phyloP scores from a whole-genome alignment of 176 grass and related monocot species.

The Rhynchospora tenuis region DNA sequence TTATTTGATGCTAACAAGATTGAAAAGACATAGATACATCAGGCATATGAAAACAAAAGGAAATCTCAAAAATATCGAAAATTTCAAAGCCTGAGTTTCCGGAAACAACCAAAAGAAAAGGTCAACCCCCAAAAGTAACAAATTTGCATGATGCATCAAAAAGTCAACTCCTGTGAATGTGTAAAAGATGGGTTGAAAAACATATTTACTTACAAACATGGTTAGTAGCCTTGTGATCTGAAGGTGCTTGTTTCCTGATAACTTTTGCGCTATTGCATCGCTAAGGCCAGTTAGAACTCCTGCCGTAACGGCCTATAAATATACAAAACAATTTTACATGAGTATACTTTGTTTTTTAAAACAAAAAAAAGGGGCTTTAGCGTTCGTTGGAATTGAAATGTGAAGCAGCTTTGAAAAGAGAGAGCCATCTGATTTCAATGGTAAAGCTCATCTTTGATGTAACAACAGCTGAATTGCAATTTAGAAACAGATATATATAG shows the following conservation, averaged over 20 bases:
- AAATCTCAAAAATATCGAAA: background rate
- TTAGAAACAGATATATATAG: background rate
- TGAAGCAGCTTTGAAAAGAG: no score
- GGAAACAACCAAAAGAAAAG: background rate
- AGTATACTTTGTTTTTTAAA: no score
- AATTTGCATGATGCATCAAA: background rate
- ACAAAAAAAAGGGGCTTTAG: no score
- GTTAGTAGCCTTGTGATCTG: conserved; percentile 40
- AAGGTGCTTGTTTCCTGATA: conserved; percentile 35
- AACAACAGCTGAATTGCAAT: background rate
- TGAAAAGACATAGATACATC: background rate
- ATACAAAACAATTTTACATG: background rate
- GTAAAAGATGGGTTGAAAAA: background rate
- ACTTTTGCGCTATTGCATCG: conserved; percentile 36
- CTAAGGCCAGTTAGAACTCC: conserved; percentile 35
- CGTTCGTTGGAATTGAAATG: no score
- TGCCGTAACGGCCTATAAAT: conserved; percentile 34
- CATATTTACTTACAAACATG: conserved; percentile 32
- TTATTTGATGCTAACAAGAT: background rate
- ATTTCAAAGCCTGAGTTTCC: background rate
- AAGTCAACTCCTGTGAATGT: conserved; percentile 4
- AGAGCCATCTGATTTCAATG: no score
- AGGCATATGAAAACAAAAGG: background rate
- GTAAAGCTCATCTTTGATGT: no score
- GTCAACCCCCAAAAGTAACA: background rate